phyloP scores from a whole-genome alignment of 2,329 filamentous ascomycete genomes.

The Cytospora piceae region DNA sequence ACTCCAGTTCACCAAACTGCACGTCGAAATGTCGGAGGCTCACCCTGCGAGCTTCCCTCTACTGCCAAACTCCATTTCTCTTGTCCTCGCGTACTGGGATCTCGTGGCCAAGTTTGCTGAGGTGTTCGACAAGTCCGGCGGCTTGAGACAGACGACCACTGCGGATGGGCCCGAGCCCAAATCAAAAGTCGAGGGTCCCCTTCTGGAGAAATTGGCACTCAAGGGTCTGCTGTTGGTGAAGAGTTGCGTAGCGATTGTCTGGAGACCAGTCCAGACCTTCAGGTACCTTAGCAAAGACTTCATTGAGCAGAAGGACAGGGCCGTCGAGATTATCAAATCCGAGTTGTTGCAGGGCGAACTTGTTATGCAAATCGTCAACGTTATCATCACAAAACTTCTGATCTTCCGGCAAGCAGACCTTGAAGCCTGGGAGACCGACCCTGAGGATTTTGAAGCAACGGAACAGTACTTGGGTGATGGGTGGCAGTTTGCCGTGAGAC shows the following conservation, averaged over 20 bases:
- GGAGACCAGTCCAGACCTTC: constrained; percentile 79
- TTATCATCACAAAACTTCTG: constrained; percentile 85
- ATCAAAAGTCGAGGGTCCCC: constrained; percentile 60
- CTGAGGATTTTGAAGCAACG: constrained; percentile 91
- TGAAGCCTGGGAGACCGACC: constrained; percentile 90
- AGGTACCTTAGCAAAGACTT: constrained; percentile 76
- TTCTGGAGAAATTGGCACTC: constrained; percentile 79
- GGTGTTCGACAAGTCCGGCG: constrained; percentile 66
- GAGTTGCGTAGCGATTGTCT: constrained; percentile 83
- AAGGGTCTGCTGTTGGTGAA: constrained; percentile 83
- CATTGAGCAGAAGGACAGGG: constrained; percentile 74
- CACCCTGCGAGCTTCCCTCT: constrained; percentile 84
- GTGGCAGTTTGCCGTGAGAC: constrained; percentile 90
- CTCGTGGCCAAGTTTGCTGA: constrained; percentile 78
- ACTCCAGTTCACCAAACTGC: constrained; percentile 88
- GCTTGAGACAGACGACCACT: constrained; percentile 51
- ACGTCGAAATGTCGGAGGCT: constrained; percentile 78
- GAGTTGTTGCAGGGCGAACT: constrained; percentile 77
- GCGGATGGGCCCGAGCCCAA: constrained; percentile 46
- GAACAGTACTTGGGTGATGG: constrained; percentile 84
- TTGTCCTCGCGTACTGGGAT: constrained; percentile 85
- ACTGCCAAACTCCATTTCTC: constrained; percentile 76
- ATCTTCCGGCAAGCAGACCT: constrained; percentile 84
- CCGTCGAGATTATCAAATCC: constrained; percentile 69
- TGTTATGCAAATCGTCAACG: constrained; percentile 79